These are phyloP conservation scores for Geosmithia putterillii DNA, from an alignment of 2,329 filamentous ascomycete species.

Conservation along the genomic window DNA sequence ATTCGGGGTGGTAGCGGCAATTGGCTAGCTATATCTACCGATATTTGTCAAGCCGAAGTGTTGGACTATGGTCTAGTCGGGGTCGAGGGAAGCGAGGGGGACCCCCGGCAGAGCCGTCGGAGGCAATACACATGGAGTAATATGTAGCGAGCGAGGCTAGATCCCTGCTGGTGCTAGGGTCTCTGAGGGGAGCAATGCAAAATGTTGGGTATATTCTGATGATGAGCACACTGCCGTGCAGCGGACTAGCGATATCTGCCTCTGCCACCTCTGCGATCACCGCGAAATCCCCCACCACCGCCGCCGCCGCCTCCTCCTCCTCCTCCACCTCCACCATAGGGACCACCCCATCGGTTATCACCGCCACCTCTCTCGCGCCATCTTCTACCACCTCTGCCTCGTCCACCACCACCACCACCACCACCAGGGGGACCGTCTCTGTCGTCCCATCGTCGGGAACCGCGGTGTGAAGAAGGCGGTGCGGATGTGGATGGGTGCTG, in stretches of 20 bases:
- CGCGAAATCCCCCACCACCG: slow-evolving; percentile 2
- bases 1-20: too few species aligned
- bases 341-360: slow-evolving; percentile 2
- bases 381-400: slow-evolving; percentile 7
- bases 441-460: slow-evolving; percentile 7
- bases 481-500: slow-evolving; percentile 5
- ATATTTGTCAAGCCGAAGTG: too few species aligned
- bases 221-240: too few species aligned
- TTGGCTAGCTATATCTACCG: too few species aligned
- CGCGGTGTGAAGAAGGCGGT: background rate
- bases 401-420: slow-evolving; percentile 6
- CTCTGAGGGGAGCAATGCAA: too few species aligned
- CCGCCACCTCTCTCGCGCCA: slow-evolving; percentile 3
- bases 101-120: background rate
- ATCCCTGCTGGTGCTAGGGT: too few species aligned
- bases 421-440: slow-evolving; percentile 4
- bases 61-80: background rate
- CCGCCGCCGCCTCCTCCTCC: too few species aligned
- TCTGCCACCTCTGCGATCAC: slow-evolving; percentile 1
- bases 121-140: too few species aligned
- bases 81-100: too few species aligned
- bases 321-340: slow-evolving; percentile 6
- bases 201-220: too few species aligned
- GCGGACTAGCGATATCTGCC: background rate
- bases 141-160: too few species aligned